Evolutionary conservation across 2,329 filamentous ascomycete genomes (phyloP).

Genomic region (Claviceps sp.): DNA sequence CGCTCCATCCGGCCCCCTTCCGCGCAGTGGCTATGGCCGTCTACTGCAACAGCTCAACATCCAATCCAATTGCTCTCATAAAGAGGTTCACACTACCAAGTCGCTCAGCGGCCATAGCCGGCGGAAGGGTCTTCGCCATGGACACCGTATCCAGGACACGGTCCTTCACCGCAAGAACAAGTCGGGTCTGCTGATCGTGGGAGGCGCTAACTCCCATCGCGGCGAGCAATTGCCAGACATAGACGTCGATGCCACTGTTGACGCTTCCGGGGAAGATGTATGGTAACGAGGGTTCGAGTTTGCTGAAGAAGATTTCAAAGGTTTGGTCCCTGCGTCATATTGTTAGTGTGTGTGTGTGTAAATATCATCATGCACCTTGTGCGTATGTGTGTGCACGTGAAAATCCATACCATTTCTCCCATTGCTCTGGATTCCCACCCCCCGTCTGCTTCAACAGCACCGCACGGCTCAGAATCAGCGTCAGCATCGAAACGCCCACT

Average conservation of each 20-base stretch:
- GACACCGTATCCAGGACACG: conserved; percentile 90
- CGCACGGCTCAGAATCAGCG: conserved; percentile 85
- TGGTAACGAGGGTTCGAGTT: conserved; percentile 68
- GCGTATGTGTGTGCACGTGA: neutral
- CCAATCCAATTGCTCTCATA: conserved; percentile 96
- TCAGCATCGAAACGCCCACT: conserved; percentile 79
- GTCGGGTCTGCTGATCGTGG: conserved; percentile 85
- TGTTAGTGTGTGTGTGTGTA: conserved; percentile 9
- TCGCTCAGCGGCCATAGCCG: conserved; percentile 70
- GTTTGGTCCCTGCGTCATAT: conserved; percentile 44
- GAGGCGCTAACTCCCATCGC: conserved; percentile 88
- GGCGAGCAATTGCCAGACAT: conserved; percentile 96
- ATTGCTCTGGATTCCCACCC: conserved; percentile 55
- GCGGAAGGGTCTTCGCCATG: conserved; percentile 77
- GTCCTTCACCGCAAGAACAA: conserved; percentile 94
- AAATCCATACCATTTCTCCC: conserved; percentile 60
- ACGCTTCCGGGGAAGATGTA: conserved; percentile 87
- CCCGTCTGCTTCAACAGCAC: conserved; percentile 82
- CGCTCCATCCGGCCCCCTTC: neutral
- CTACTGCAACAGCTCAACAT: conserved; percentile 59
- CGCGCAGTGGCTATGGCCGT: conserved; percentile 3
- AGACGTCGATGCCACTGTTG: conserved; percentile 81
- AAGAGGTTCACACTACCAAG: conserved; percentile 92
- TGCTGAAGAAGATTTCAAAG: conserved; percentile 80
- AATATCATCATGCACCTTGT: conserved; percentile 7